Conservation (phyloP, 495 filamentous ascomycete species). For the Cudoniella acicularis region DNA sequence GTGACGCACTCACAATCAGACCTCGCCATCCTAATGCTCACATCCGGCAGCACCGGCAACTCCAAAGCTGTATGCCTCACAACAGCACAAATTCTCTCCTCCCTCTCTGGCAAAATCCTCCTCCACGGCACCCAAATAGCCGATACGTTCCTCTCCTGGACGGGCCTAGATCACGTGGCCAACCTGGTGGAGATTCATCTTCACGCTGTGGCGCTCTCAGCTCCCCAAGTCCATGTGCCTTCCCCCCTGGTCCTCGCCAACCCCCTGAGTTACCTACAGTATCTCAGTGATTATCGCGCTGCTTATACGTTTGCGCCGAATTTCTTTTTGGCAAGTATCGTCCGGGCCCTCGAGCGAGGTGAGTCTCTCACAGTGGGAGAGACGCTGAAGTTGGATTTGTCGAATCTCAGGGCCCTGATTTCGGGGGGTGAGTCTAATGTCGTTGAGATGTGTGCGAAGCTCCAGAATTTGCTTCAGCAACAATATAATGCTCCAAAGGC, state of each 20-base stretch:
- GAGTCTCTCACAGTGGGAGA: not conserved
- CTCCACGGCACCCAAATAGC: constrained; percentile 1
- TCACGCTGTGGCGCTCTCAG: constrained; percentile 35
- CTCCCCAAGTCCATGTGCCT: constrained; percentile 44
- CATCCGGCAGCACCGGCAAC: constrained; percentile 53
- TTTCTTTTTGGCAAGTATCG: constrained; percentile 43
- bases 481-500: constrained; percentile 28
- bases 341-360: too few species aligned
- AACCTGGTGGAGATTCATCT: constrained; percentile 49
- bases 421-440: constrained; percentile 40
- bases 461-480: constrained; percentile 28
- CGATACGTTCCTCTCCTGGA: constrained; percentile 46
- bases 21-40: constrained; percentile 47
- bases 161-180: constrained; percentile 52
- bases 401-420: constrained; percentile 9
- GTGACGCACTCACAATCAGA: constrained; percentile 6
- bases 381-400: not conserved
- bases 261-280: constrained; percentile 39
- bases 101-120: constrained; percentile 40
- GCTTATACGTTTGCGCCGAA: constrained; percentile 51
- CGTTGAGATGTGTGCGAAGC: constrained; percentile 20
- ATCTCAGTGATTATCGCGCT: constrained; percentile 39
- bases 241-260: constrained; percentile 36
- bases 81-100: constrained; percentile 42
- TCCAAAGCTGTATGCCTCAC: constrained; percentile 49